These are phyloP conservation scores for Blastomyces parvus DNA, from an alignment of 2,329 filamentous ascomycete genomes.

Conservation along the genomic window DNA sequence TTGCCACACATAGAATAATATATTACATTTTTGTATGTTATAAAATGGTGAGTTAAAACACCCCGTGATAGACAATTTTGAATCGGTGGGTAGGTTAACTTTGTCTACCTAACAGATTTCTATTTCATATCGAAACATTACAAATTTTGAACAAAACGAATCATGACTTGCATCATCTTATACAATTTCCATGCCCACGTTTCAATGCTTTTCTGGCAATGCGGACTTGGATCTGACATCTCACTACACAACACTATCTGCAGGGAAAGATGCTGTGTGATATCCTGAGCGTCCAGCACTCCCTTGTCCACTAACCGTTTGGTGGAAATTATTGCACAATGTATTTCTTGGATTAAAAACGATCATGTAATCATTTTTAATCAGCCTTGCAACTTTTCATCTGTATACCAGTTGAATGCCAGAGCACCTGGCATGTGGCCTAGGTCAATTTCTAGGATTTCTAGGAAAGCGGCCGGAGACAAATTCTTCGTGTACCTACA, in stretches of 20 bases:
- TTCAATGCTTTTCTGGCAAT: not conserved
- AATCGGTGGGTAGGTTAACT: not conserved
- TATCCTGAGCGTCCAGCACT: not conserved
- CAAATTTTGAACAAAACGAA: not conserved
- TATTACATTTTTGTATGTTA: not conserved
- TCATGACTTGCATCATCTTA: not conserved
- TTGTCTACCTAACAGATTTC: not conserved
- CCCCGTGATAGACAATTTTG: not conserved
- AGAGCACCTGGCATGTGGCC: not conserved
- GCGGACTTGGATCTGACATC: not conserved
- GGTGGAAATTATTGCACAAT: not conserved
- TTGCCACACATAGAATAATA: not conserved
- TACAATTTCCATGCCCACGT: not conserved
- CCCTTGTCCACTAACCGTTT: not conserved
- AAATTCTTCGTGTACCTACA: slow-evolving; percentile 4
- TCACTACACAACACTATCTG: not conserved
- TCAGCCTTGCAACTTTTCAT: not conserved
- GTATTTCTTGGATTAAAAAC: not conserved
- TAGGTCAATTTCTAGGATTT: not conserved
- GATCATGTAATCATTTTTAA: not conserved
- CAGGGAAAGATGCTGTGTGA: not conserved
- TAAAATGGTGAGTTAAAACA: not conserved
- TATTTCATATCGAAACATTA: not conserved
- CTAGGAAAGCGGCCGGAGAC: not conserved
- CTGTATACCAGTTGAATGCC: not conserved